A percentile compares a stretch with the other conserved stretches of the same genome.
Evolutionary conservation across 306 rosid species (phyloP).

Genomic region (Comarum palustre): DNA sequence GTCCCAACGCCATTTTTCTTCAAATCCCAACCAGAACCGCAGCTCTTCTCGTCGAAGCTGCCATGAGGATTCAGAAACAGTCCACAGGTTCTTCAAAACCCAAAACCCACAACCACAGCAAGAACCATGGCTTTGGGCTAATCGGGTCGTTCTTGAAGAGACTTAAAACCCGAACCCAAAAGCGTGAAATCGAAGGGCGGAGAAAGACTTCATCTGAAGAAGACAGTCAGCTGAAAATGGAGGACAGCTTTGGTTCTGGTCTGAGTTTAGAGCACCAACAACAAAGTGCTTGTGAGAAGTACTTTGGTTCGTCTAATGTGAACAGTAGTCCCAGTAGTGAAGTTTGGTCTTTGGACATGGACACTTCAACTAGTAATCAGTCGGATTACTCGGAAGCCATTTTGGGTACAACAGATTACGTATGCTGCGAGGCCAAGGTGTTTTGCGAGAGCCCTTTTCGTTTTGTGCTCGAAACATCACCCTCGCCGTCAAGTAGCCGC

Average conservation of each 20-base stretch:
- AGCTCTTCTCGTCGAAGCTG: conserved; percentile 72
- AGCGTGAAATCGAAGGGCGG: conserved; percentile 27
- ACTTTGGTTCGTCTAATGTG: conserved; percentile 25
- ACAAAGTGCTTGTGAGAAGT: conserved; percentile 11
- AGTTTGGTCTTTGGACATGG: conserved; percentile 55
- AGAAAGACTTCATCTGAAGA: conserved; percentile 7
- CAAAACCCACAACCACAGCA: conserved; percentile 30
- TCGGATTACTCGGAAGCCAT: conserved; percentile 33
- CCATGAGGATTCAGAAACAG: conserved; percentile 69
- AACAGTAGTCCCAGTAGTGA: conserved; percentile 53
- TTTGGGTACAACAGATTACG: conserved; percentile 17
- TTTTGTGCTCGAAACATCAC: conserved; percentile 49
- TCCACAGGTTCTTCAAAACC: conserved; percentile 31
- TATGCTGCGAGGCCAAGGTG: conserved; percentile 12
- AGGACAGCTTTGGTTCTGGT: neutral
- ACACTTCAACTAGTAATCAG: conserved; percentile 41
- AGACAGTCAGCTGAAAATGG: conserved; percentile 7
- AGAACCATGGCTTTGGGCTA: conserved; percentile 40
- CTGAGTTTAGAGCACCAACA: conserved; percentile 12
- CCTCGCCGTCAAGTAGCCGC: conserved; percentile 40
- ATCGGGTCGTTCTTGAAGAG: conserved; percentile 70
- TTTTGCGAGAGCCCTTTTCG: conserved; percentile 69
- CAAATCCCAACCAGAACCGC: conserved; percentile 76
- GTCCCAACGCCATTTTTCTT: conserved; percentile 60
- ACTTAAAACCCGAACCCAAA: conserved; percentile 32